Conservation (phyloP, 164 flowering plant genomes). For the Dillenia turbinata region DNA sequence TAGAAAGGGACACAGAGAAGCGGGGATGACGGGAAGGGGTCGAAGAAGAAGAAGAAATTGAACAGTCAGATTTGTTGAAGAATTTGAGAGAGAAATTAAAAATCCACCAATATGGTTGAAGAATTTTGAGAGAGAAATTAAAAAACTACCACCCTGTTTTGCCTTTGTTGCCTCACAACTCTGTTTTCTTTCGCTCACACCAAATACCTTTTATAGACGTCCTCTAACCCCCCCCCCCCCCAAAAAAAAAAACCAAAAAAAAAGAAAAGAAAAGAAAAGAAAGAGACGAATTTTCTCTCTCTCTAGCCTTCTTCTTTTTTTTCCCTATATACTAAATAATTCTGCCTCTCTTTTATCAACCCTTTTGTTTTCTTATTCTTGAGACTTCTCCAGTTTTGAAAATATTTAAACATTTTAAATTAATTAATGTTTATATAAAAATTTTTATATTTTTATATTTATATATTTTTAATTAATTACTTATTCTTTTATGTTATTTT, state of each 20-base stretch:
- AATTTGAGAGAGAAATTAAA: not conserved
- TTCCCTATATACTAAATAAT: too few species aligned
- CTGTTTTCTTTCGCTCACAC: not conserved
- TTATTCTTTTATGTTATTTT: too few species aligned
- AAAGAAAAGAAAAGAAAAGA: too few species aligned
- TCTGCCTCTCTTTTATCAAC: too few species aligned
- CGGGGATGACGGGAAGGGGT: slow-evolving; percentile 29
- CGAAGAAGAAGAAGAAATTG: slow-evolving; percentile 6
- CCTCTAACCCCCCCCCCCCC: not conserved
- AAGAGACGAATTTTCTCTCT: not conserved
- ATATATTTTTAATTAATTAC: too few species aligned
- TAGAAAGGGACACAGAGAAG: slow-evolving; percentile 81
- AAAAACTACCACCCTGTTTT: slow-evolving; percentile 22
- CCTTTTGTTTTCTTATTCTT: too few species aligned
- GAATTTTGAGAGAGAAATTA: not conserved
- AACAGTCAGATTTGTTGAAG: slow-evolving; percentile 14
- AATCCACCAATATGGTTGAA: not conserved
- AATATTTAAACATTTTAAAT: too few species aligned
- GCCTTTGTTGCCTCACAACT: slow-evolving; percentile 14
- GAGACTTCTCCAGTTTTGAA: too few species aligned
- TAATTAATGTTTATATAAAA: too few species aligned
- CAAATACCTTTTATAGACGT: not conserved
- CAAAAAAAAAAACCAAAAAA: too few species aligned
- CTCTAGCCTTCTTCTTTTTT: slow-evolving; percentile 1
- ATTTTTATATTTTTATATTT: too few species aligned